A percentile compares a stretch with the other conserved stretches of the same genome.
These are phyloP conservation scores for Cladochytrium replicatum DNA, from an alignment of 192 early-diverging fungal species.

Conservation along the genomic window DNA sequence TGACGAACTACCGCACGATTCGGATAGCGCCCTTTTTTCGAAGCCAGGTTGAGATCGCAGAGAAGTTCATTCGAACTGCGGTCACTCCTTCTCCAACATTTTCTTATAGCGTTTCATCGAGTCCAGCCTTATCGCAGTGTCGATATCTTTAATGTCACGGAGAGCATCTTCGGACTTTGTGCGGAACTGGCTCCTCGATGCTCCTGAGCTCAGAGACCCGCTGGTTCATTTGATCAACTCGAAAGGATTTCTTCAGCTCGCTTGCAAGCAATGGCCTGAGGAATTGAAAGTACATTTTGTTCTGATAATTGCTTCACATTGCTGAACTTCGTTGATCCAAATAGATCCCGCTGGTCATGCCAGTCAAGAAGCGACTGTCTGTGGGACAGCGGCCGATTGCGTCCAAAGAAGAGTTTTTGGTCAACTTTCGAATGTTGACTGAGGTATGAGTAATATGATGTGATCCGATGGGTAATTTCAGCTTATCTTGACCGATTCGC, in stretches of 20 bases:
- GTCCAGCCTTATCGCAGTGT: too few species aligned
- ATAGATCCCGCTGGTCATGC: slow-evolving; percentile 11
- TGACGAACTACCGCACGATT: too few species aligned
- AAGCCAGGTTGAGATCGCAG: too few species aligned
- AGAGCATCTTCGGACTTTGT: too few species aligned
- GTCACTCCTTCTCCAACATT: too few species aligned
- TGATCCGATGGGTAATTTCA: too few species aligned
- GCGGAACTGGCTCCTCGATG: too few species aligned
- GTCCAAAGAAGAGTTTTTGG: slow-evolving; percentile 14
- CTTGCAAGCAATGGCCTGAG: background rate
- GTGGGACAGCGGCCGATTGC: background rate
- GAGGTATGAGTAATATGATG: slow-evolving; percentile 11
- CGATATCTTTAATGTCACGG: too few species aligned
- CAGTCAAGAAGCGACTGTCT: background rate
- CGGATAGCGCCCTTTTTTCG: too few species aligned
- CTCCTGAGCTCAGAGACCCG: slow-evolving; percentile 9
- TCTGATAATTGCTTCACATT: background rate
- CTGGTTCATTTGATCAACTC: background rate
- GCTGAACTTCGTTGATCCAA: background rate
- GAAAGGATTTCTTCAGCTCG: background rate
- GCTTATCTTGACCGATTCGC: too few species aligned
- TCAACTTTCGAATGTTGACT: slow-evolving; percentile 20
- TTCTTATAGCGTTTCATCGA: too few species aligned
- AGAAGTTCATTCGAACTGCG: too few species aligned
- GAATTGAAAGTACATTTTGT: background rate